These are phyloP conservation scores for Sphaerosporella brunnea DNA, from an alignment of 495 filamentous ascomycete species.

Conservation along the genomic window DNA sequence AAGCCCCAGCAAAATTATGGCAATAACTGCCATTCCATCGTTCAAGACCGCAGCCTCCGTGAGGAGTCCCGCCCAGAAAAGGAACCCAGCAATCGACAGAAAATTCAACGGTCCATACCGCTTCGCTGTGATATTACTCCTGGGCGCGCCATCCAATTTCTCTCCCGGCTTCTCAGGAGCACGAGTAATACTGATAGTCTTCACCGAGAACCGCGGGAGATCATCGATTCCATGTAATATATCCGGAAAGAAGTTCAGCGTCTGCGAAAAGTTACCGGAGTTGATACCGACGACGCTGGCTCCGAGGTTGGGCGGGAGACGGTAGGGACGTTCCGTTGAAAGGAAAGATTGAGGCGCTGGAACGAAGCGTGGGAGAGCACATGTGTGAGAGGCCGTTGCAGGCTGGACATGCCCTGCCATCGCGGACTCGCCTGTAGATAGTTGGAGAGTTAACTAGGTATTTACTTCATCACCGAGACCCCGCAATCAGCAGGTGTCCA, in stretches of 20 bases:
- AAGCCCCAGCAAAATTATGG: conserved; percentile 31
- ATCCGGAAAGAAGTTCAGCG: conserved; percentile 6
- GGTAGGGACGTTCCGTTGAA: not conserved
- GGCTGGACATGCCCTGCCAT: conserved; percentile 5
- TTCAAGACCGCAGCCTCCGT: conserved; percentile 31
- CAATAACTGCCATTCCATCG: conserved; percentile 39
- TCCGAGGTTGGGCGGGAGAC: not conserved
- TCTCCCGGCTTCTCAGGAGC: too few relatives aligned
- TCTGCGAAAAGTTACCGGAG: not conserved
- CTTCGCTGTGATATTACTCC: not conserved
- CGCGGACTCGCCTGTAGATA: conserved; percentile 17
- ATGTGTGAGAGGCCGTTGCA: not conserved
- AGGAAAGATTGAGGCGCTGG: conserved; percentile 6
- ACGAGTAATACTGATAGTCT: not conserved
- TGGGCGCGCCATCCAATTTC: too few relatives aligned
- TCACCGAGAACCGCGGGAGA: conserved; percentile 1
- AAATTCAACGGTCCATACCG: not conserved
- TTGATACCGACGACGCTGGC: conserved; percentile 15
- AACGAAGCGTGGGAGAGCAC: conserved; percentile 1
- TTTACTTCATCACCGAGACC: too few relatives aligned
- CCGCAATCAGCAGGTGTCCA: too few relatives aligned
- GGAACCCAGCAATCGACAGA: conserved; percentile 24
- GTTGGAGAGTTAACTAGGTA: too few relatives aligned
- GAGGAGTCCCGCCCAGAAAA: conserved; percentile 32
- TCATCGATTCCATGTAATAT: conserved; percentile 4